Evolutionary conservation across 2,329 filamentous ascomycete genomes (phyloP).

Genomic region (Calonectria leucothoes): DNA sequence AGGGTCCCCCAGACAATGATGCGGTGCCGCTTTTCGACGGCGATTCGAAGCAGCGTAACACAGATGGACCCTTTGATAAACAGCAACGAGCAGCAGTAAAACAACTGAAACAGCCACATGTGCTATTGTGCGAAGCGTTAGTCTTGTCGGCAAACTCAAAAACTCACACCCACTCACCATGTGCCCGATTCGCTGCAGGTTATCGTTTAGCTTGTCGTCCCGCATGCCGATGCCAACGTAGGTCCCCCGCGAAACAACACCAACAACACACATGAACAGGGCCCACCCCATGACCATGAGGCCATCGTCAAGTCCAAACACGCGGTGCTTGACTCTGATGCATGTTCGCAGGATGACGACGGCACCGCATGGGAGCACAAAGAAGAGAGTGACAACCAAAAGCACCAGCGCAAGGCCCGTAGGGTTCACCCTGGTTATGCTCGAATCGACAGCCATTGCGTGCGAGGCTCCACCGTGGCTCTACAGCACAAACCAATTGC

Average conservation of each 20-base stretch:
- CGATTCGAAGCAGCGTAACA: constrained; percentile 42
- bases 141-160: background rate
- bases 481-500: background rate
- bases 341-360: constrained; percentile 5
- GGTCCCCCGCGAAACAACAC: background rate
- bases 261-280: background rate
- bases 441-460: constrained; percentile 14
- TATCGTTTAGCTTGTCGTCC: background rate
- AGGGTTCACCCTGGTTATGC: background rate
- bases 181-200: background rate
- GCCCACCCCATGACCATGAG: constrained; percentile 15
- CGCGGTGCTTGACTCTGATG: background rate
- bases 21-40: constrained; percentile 24
- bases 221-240: background rate
- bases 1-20: constrained; percentile 26
- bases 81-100: background rate
- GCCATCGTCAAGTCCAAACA: constrained; percentile 15
- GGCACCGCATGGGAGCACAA: background rate
- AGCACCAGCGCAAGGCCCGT: constrained; percentile 10
- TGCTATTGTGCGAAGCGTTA: background rate
- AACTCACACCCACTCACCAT: background rate
- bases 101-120: background rate
- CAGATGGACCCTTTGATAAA: constrained; percentile 31
- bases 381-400: background rate
- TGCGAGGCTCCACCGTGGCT: background rate